Percentiles rank a stretch among this genome's conserved stretches.
These are phyloP conservation scores for Citrus medica DNA, from an alignment of 345 rosid genomes.

Conservation along the genomic window DNA sequence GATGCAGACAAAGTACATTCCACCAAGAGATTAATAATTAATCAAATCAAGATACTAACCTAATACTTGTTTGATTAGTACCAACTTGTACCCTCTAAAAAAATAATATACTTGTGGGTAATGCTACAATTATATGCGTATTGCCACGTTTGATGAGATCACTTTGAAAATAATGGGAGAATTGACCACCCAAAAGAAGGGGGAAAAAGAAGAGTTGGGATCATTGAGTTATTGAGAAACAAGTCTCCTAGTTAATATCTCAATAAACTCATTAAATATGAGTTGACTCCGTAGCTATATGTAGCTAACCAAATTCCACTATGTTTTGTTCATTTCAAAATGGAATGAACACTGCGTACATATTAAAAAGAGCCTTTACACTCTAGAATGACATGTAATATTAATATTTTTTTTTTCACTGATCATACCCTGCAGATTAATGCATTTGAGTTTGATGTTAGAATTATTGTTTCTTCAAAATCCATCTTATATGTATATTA, in stretches of 20 bases:
- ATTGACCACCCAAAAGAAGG: neutral
- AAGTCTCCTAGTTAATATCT: neutral
- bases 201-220: neutral
- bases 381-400: neutral
- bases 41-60: conserved; percentile 13
- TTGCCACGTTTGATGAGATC: conserved; percentile 19
- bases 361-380: too few species aligned
- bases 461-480: too few species aligned
- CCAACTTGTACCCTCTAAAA: conserved; percentile 9
- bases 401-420: too few species aligned
- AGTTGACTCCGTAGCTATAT: neutral
- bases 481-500: too few species aligned
- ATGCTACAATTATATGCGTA: neutral
- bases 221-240: neutral
- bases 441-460: neutral
- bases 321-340: too few species aligned
- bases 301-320: too few species aligned
- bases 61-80: neutral
- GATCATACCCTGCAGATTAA: neutral
- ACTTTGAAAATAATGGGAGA: conserved; percentile 18
- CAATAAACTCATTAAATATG: neutral
- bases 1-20: conserved; percentile 23
- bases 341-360: too few species aligned
- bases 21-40: conserved; percentile 14
- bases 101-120: neutral